Percentiles rank a stretch among this genome's conserved stretches.
phyloP scores from a whole-genome alignment of 2,329 filamentous ascomycete species.

The Nothophoma quercina region DNA sequence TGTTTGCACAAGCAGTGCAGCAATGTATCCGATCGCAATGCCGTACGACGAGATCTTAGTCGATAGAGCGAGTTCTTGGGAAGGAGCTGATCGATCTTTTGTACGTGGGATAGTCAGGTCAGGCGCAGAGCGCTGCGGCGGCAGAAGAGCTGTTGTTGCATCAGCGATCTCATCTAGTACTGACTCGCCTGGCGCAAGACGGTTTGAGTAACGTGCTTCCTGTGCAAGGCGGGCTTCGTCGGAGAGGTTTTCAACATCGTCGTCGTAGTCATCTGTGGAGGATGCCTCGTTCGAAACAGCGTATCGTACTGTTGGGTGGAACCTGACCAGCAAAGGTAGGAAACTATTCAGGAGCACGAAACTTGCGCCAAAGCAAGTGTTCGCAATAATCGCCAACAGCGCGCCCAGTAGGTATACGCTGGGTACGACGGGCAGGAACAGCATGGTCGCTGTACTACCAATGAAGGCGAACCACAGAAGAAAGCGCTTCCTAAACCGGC shows the following conservation, averaged over 20 bases:
- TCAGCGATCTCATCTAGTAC: conserved; percentile 41
- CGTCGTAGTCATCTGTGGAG: conserved; percentile 41
- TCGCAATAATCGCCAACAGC: conserved; percentile 85
- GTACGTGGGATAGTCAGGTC: conserved; percentile 43
- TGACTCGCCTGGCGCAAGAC: conserved; percentile 34
- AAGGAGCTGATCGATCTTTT: conserved; percentile 53
- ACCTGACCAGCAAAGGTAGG: conserved; percentile 85
- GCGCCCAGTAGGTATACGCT: conserved; percentile 81
- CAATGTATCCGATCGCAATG: conserved; percentile 92
- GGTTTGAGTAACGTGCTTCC: conserved; percentile 39
- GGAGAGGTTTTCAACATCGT: conserved; percentile 29
- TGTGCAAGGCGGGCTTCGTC: conserved; percentile 29
- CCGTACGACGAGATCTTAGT: conserved; percentile 91
- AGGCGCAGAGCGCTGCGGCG: conserved; percentile 28
- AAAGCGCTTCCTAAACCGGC: conserved; percentile 83
- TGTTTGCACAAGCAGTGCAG: conserved; percentile 84
- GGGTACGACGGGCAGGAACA: conserved; percentile 80
- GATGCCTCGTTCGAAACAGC: conserved; percentile 29
- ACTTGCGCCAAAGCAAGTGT: conserved; percentile 92
- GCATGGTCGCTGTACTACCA: conserved; percentile 84
- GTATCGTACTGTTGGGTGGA: conserved; percentile 70
- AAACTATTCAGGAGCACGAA: conserved; percentile 97
- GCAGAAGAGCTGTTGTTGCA: conserved; percentile 49
- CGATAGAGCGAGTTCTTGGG: conserved; percentile 77
- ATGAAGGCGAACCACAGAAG: conserved; percentile 84